phyloP scores from a whole-genome alignment of 768 basidiomycete species.

The Suillus subluteus region DNA sequence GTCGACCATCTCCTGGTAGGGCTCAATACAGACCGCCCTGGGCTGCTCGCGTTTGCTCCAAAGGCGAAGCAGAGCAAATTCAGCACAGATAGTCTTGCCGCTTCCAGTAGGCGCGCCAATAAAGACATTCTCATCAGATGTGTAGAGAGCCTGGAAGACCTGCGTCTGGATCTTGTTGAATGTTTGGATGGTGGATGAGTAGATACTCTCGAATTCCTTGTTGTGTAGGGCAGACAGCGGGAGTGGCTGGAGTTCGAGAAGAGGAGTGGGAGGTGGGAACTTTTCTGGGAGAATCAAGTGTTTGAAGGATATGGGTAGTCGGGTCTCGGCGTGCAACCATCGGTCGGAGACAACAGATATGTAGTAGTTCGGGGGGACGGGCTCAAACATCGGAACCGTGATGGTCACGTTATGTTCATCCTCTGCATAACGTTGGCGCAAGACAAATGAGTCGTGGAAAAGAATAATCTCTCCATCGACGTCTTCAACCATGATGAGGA shows the following conservation, averaged over 20 bases:
- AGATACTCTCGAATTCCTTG: conserved; percentile 88
- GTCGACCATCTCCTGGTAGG: conserved; percentile 98
- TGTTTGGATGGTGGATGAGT: conserved; percentile 73
- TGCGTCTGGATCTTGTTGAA: conserved; percentile 99
- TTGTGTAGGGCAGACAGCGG: conserved; percentile 93
- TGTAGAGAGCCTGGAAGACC: conserved; percentile 97
- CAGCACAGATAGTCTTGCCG: conserved; percentile 97
- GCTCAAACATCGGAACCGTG: conserved; percentile 96
- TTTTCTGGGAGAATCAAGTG: conserved; percentile 97
- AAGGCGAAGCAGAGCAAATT: conserved; percentile 91
- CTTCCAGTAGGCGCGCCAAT: conserved; percentile 96
- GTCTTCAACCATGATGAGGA: conserved; percentile 94
- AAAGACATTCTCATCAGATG: conserved; percentile 95
- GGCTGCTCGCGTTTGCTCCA: conserved; percentile 88
- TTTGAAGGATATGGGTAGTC: conserved; percentile 95
- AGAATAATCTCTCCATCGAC: conserved; percentile 97
- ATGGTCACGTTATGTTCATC: conserved; percentile 95
- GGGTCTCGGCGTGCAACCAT: conserved; percentile 95
- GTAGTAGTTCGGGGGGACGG: conserved; percentile 97
- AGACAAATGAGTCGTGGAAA: conserved; percentile 91
- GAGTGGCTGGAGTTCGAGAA: conserved; percentile 90
- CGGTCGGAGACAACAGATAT: conserved; percentile 94
- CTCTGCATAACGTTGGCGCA: conserved; percentile 89
- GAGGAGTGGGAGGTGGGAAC: conserved; percentile 90
- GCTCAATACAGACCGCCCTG: conserved; percentile 93